Conservation (phyloP, 805 yeast genomes). For the Candida hispaniensis region DNA sequence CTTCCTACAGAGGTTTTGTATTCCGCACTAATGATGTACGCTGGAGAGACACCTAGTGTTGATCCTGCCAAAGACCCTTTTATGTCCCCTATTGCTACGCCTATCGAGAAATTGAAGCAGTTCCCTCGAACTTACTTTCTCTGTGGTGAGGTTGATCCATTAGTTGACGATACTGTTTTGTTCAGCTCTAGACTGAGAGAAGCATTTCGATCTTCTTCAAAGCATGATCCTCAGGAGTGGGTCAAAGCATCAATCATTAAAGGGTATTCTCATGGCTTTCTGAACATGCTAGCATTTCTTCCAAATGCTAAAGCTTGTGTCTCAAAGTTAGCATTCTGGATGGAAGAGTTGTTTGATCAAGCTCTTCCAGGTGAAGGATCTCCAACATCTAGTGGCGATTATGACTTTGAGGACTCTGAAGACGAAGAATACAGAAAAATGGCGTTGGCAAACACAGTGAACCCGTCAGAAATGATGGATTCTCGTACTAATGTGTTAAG, state of each 20-base stretch:
- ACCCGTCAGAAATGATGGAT: too few species aligned
- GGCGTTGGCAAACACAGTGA: too few species aligned
- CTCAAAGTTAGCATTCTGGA: constrained; percentile 24
- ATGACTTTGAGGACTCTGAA: too few species aligned
- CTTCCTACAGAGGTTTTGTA: constrained; percentile 24
- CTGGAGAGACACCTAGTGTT: constrained; percentile 20
- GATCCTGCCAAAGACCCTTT: constrained; percentile 23
- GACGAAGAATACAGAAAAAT: too few species aligned
- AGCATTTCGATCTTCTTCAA: constrained; percentile 21
- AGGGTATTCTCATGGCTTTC: constrained; percentile 26
- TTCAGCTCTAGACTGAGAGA: constrained; percentile 26
- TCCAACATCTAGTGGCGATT: too few species aligned
- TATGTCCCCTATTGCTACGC: constrained; percentile 25
- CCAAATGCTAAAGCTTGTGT: constrained; percentile 24
- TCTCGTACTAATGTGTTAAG: too few species aligned
- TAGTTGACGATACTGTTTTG: constrained; percentile 27
- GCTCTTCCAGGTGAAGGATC: constrained; percentile 13
- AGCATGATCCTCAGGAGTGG: constrained; percentile 17
- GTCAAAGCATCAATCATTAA: constrained; percentile 24
- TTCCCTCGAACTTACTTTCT: constrained; percentile 27
- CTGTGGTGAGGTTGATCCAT: constrained; percentile 28
- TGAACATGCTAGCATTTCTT: constrained; percentile 22
- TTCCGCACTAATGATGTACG: constrained; percentile 24
- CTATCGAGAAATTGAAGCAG: constrained; percentile 21
- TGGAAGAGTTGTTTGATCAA: constrained; percentile 17